A percentile compares a stretch with the other conserved stretches of the same genome.
Conservation (phyloP, 2,329 filamentous ascomycete species). For the Phialemoniopsis sp. region DNA sequence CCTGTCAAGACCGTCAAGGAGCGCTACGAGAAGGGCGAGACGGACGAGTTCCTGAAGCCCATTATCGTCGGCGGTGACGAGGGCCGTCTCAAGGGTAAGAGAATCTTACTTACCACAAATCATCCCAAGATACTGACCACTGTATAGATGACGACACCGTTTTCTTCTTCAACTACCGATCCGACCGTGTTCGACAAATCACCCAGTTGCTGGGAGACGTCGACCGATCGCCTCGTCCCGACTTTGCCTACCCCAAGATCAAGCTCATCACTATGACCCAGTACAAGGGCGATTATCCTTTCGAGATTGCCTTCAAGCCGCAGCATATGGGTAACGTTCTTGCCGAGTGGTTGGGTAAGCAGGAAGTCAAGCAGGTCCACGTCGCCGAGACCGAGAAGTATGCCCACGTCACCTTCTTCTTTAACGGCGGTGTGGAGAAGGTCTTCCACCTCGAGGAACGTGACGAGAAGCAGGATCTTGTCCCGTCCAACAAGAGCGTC, state of each 20-base stretch:
- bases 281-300: slow-evolving; percentile 94
- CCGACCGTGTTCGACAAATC: slow-evolving; percentile 93
- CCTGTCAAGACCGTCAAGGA: slow-evolving; percentile 83
- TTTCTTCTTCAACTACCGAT: slow-evolving; percentile 99
- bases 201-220: slow-evolving; percentile 90
- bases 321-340: slow-evolving; percentile 98
- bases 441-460: slow-evolving; percentile 88
- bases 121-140: slow-evolving; percentile 6
- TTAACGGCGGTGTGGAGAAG: slow-evolving; percentile 98
- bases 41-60: slow-evolving; percentile 96
- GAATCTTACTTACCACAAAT: background rate
- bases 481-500: slow-evolving; percentile 85
- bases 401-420: slow-evolving; percentile 99
- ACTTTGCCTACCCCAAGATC: slow-evolving; percentile 92
- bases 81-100: slow-evolving; percentile 73
- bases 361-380: slow-evolving; percentile 88
- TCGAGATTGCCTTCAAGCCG: slow-evolving; percentile 87
- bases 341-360: slow-evolving; percentile 90
- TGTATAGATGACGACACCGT: slow-evolving; percentile 77
- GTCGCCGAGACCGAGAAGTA: slow-evolving; percentile 99
- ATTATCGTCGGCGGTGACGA: slow-evolving; percentile 91
- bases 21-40: slow-evolving; percentile 83
- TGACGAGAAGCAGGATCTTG: slow-evolving; percentile 73
- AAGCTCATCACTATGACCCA: slow-evolving; percentile 95
- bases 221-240: slow-evolving; percentile 84